Base-by-base conservation (phyloP, 1,284 basidiomycete species). In the Sporisorium iseilematis-ciliati region DNA sequence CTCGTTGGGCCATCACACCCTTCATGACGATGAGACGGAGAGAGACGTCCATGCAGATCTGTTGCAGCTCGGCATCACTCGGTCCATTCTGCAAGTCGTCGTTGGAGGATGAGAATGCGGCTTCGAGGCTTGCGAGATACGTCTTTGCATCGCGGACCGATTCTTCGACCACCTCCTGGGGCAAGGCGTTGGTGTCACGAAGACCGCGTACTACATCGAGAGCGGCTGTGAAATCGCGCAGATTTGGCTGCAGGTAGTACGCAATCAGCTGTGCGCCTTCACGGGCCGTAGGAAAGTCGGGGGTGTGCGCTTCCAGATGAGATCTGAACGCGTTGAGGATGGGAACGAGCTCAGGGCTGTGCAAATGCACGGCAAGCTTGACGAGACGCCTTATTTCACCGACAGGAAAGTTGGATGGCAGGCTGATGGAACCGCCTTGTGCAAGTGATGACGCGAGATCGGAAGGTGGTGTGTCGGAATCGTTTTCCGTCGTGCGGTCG, bases 201-300 rank as follows among this genome's bases (percentile, higher is more conserved):
- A 75, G 55, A 25, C 49, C 57, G 33, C 67, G 63, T 0, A 75
- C 65, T 33, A 75, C 61, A 23, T 67, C 73, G 16, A 71, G 73
- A 4, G 67, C 73, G 10, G 67, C 49, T 25, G 20, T 45, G 42
- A 65, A 71, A 21, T 75, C 67, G 43, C 67, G 73, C 26, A 71
- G 16, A 12, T 56, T 61, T 10, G 67, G 67, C 50, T 67, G 67
- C 25, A 75, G 45, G 26, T 67, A 75, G 57, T 60, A 71, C 1
- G 57, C 65, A 20, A 75, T 66, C 55, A 75, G 48, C 38, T 64
- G 60, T 25, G 64, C 48, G 0, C 67, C 73, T 45, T 75, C 67
- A n/a, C 64, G 67, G 10, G 73, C 67, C 7, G 64, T 59, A 4
- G 73, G 73, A 38, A 71, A 75, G 57, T 70, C 60, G 8, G 63